These are phyloP conservation scores for Eucalyptus shirleyi DNA, from an alignment of 345 rosid species.

Conservation along the genomic window DNA sequence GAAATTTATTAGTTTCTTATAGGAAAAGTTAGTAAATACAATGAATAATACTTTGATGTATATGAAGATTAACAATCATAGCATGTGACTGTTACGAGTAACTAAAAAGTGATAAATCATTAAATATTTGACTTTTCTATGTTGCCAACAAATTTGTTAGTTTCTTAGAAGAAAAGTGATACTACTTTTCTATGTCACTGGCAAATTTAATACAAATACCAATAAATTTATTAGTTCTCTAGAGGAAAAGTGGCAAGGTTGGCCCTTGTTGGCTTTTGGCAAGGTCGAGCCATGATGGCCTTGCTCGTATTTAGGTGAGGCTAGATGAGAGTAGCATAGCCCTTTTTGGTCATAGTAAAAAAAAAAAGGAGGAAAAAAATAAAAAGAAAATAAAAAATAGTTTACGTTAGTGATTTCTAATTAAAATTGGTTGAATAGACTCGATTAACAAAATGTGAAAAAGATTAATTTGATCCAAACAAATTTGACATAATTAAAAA, in stretches of 20 bases:
- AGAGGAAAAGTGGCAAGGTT: background rate
- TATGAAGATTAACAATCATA: fast-evolving
- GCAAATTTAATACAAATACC: too few species aligned
- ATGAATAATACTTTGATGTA: background rate
- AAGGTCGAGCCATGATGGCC: fast-evolving
- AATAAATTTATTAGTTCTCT: background rate
- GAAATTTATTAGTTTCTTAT: background rate
- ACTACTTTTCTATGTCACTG: fast-evolving
- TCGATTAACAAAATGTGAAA: too few species aligned
- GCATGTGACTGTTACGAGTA: fast-evolving
- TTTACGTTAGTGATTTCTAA: fast-evolving
- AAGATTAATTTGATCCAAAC: too few species aligned
- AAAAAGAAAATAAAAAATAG: fast-evolving
- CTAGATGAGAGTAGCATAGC: fast-evolving
- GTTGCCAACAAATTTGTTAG: too few species aligned
- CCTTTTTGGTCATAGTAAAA: fast-evolving
- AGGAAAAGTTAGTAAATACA: background rate
- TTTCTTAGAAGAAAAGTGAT: fast-evolving
- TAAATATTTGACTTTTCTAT: background rate
- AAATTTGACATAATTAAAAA: too few species aligned
- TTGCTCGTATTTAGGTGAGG: fast-evolving
- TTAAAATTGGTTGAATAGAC: fast-evolving
- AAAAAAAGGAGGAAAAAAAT: background rate
- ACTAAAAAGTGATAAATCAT: too few species aligned
- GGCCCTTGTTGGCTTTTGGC: background rate